Evolutionary conservation across 768 basidiomycete genomes (phyloP), one percentile per base, ranked within the genome.

Genomic region (Hortiboletus campestris): DNA sequence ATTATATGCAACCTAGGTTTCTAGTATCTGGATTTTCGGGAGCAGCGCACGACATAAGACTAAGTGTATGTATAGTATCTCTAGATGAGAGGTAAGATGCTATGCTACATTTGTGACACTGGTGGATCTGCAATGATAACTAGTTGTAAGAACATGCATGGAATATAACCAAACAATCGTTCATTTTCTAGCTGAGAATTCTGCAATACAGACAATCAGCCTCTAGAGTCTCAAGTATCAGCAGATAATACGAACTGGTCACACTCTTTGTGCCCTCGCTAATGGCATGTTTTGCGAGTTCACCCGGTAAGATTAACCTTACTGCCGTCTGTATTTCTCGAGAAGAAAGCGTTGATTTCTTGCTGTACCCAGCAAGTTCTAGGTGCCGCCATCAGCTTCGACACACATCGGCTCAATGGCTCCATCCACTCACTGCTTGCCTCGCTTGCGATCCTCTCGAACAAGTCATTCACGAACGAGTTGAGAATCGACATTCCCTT

Each of bases 281-380:
- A 70, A 88, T 86, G 59, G 86, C 86, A 68, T 88, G 86, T 75
- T 88, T 88, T 55, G 84, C 83, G 29, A 88, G 77, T 69, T 86
- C 85, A 60, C 85, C 86, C 14, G 86, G 85, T 35, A 88, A 78
- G 73, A 88, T 86, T 55, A 86, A 76, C 57, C 86, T 78, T 46
- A 87, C 86, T 43, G 81, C 72, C 17, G 86, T 88, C 67, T 87
- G 86, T 70, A 88, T 84, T 73, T 88, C 85, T 48, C 86, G 80
- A 20, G 85, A 84, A 17, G 86, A 86, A 66, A 88, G 84, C 49
- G 86, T 88, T 29, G 85, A 85, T 74, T 85, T 85, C 77, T 86
- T 85, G 65, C 80, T 80, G 77, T 87, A 86, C 32, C 80, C 70
- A 35, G 86, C 85, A 55, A 88, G 83, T 72, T 85, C 78, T 80